Evolutionary conservation across 1,139 yeast species (phyloP).

Genomic region (Magnusiomyces paraingens): DNA sequence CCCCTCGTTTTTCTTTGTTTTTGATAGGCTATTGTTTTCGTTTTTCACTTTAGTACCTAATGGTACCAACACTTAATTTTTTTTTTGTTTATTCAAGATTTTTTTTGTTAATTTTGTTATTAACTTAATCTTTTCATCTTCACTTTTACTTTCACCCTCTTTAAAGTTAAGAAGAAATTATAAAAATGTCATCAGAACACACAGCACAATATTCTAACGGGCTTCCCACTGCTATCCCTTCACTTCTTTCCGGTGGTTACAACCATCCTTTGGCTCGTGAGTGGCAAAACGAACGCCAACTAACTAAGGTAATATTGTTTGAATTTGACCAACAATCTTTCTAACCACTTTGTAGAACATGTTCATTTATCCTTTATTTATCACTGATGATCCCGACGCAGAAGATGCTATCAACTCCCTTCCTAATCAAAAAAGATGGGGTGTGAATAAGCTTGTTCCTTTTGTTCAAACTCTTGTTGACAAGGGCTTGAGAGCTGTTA

Average conservation of each 20-base stretch:
- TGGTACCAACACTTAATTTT: no score
- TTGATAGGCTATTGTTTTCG: no score
- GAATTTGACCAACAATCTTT: constrained; percentile 20
- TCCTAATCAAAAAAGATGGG: constrained; percentile 85
- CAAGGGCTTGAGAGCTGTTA: constrained; percentile 81
- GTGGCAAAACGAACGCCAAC: constrained; percentile 86
- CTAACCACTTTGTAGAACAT: constrained; percentile 35
- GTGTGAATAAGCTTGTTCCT: constrained; percentile 70
- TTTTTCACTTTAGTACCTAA: no score
- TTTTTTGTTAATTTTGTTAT: background rate
- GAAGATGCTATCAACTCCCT: constrained; percentile 65
- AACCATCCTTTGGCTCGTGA: constrained; percentile 81
- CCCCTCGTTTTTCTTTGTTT: no score
- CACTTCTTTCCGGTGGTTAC: constrained; percentile 88
- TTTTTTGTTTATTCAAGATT: no score
- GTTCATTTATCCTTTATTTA: constrained; percentile 90
- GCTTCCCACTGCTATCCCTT: constrained; percentile 57
- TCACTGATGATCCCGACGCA: constrained; percentile 77
- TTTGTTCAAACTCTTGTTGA: constrained; percentile 62
- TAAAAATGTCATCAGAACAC: constrained; percentile 5
- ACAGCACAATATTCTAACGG: constrained; percentile 24
- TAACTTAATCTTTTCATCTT: background rate
- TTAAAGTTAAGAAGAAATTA: background rate
- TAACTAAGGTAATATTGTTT: constrained; percentile 45
- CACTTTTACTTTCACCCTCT: background rate